These are phyloP conservation scores for Amborella trichopoda DNA, from an alignment of 164 flowering plant genomes.

Conservation along the genomic window DNA sequence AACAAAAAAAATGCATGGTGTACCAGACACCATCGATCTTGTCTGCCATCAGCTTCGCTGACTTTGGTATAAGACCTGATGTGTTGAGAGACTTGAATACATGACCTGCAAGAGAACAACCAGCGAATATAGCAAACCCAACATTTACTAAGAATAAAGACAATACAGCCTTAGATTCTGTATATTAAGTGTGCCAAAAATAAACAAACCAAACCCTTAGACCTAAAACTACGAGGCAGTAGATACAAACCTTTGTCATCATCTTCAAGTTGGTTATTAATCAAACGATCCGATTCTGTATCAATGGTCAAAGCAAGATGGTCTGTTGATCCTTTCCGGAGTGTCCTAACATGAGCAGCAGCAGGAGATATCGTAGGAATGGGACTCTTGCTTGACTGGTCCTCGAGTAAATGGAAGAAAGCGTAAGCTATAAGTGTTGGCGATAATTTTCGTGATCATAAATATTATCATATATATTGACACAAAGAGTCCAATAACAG, in stretches of 20 bases:
- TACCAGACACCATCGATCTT: conserved; percentile 93
- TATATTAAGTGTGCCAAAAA: not conserved
- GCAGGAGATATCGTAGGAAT: conserved; percentile 35
- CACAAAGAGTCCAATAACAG: no score
- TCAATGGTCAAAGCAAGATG: conserved; percentile 73
- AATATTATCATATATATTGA: no score
- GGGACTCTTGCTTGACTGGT: conserved; percentile 17
- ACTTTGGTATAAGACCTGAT: conserved; percentile 76
- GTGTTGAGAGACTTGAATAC: conserved; percentile 79
- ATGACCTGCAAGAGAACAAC: conserved; percentile 56
- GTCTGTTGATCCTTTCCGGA: conserved; percentile 83
- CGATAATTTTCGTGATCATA: no score
- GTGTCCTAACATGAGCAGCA: conserved; percentile 63
- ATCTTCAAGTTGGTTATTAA: conserved; percentile 44
- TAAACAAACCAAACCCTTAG: not conserved
- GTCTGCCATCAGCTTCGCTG: conserved; percentile 81
- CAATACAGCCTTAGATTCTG: not conserved
- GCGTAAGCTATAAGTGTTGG: no score
- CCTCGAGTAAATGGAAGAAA: no score
- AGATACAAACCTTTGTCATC: conserved; percentile 71
- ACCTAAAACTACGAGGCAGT: not conserved
- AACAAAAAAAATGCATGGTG: not conserved
- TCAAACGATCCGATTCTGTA: conserved; percentile 48
- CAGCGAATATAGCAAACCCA: not conserved
- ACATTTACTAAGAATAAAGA: not conserved